Conservation (phyloP, 495 filamentous ascomycete genomes). For the Penicillium coprophilum region DNA sequence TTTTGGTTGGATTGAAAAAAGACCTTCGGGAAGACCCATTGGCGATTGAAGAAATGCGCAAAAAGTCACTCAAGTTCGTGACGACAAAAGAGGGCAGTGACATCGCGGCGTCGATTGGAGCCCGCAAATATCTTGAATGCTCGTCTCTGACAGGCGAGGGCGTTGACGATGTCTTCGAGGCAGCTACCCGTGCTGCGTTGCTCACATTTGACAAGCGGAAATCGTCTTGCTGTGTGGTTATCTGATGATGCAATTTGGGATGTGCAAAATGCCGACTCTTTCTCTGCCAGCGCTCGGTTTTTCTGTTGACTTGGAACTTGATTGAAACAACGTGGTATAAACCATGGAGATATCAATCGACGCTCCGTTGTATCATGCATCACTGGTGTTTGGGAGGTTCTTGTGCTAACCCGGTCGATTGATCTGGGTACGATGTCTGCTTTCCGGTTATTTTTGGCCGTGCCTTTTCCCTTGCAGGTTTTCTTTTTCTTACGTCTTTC, state of each 20-base stretch:
- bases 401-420: slow-evolving; percentile 25
- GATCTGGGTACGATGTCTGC: slow-evolving; percentile 19
- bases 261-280: slow-evolving; percentile 25
- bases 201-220: slow-evolving; percentile 89
- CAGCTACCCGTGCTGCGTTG: slow-evolving; percentile 91
- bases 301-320: slow-evolving; percentile 26
- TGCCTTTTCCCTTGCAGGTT: slow-evolving; percentile 23
- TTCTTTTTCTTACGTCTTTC: slow-evolving; percentile 24
- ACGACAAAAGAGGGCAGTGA: slow-evolving; percentile 75
- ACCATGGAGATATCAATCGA: slow-evolving; percentile 14
- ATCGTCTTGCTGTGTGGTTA: slow-evolving; percentile 80
- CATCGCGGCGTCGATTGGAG: slow-evolving; percentile 80
- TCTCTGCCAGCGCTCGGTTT: slow-evolving; percentile 31
- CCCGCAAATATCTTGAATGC: slow-evolving; percentile 95
- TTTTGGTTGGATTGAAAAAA: slow-evolving; percentile 96
- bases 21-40: slow-evolving; percentile 93
- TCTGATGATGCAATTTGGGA: slow-evolving; percentile 56
- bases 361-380: slow-evolving; percentile 44
- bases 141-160: slow-evolving; percentile 96
- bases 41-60: slow-evolving; percentile 96
- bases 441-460: slow-evolving; percentile 18
- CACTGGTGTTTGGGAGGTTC: slow-evolving; percentile 45
- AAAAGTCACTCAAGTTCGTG: slow-evolving; percentile 85
- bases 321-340: slow-evolving; percentile 18
- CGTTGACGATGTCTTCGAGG: slow-evolving; percentile 98